These are phyloP conservation scores for Akanthomyces dipterigenus DNA, from an alignment of 2,329 filamentous ascomycete species.

Conservation along the genomic window DNA sequence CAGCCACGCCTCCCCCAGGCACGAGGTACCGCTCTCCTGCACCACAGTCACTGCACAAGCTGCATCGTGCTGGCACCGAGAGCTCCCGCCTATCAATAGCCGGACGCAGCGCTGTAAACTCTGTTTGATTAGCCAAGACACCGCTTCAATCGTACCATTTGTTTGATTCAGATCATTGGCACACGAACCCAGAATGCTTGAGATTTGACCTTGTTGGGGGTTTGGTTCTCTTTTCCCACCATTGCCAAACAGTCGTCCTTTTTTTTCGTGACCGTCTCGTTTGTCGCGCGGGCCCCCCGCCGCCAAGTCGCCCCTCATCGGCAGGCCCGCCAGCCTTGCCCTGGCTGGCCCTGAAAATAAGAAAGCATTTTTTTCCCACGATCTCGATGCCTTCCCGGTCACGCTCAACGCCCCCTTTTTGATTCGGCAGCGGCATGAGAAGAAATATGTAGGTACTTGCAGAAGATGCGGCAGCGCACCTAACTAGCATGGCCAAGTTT, in stretches of 20 bases:
- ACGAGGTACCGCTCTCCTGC: neutral
- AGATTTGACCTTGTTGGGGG: no score
- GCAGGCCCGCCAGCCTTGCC: neutral
- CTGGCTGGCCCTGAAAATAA: neutral
- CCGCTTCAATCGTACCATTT: no score
- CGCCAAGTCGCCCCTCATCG: neutral
- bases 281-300: neutral
- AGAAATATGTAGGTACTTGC: neutral
- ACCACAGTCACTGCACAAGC: neutral
- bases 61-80: no score
- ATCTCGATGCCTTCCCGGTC: slow-evolving; percentile 1
- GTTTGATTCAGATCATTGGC: no score
- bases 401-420: neutral
- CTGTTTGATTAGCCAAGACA: no score
- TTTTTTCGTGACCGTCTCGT: neutral
- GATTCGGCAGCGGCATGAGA: no score
- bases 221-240: no score
- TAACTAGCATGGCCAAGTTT: neutral
- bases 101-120: no score
- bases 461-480: neutral
- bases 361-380: neutral
- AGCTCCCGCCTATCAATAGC: no score
- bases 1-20: neutral
- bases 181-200: no score
- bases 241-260: no score